Base-by-base conservation (phyloP, 345 rosid species). In the Aquilaria sinensis region DNA sequence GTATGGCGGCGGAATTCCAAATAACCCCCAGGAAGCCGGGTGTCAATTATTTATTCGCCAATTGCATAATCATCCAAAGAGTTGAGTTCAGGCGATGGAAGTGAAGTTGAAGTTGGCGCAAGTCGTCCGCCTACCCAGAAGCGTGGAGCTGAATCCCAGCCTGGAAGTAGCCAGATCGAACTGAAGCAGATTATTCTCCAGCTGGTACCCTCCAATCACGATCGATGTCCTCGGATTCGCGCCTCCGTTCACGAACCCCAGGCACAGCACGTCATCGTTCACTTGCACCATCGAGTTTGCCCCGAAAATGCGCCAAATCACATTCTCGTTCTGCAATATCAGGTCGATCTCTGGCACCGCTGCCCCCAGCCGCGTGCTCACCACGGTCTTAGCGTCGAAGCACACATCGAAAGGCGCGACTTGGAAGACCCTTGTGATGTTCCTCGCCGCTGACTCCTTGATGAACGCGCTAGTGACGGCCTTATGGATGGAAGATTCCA, bases 41-140 rank as follows among this genome's bases (percentile, higher is more conserved):
- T 9, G 43, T 37, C 43, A 37, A 5, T 37, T 37, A 37, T 37
- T 37, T 5, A 37, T 37, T 37, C 8, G 43, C 23, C 23, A 23
- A 23, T 23, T 23, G 23, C 23, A 23, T 23, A 23, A 23, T 23
- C 23, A 23, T 23, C 23, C 8, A 6, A 9, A 37, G 43, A 37
- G 43, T 37, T 3, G 7, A 37, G 12, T 56, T 51, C 56, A 84
- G 9, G 76, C 67, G 13, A 45, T 76, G 64, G 80, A 69, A 47
- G 89, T 81, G 79, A 81, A 81, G 79, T 85, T 85, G 75, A 90
- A 85, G 72, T 85, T 80, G 74, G 87, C 73, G 66, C 95, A 85
- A 2, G 69, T 83, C 4, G 87, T 86, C 12, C 16, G 77, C 61
- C 80, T 74, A 2, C 82, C 78, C 60, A 78, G 47, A 10, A 90